Base-by-base conservation (phyloP, 208 protist species). In the Acanthamoeba sp. region DNA sequence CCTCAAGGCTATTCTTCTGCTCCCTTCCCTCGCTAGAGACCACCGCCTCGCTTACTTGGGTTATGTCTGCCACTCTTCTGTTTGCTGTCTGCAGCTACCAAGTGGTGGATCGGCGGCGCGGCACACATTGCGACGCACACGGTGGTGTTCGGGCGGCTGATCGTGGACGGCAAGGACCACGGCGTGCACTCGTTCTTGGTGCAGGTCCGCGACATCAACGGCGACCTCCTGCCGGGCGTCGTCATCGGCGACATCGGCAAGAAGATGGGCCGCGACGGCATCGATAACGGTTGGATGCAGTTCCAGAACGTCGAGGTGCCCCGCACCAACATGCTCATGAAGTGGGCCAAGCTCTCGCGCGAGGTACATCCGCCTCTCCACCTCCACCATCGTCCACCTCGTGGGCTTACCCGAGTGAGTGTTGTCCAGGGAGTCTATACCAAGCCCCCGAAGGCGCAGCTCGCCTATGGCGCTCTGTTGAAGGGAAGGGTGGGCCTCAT, bases 181-280 rank as follows among this genome's bases (percentile, higher is more conserved):
- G 97, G 97, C 66, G 87, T 96, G 5, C 96, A 97, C 36, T 55
- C 94, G 12, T 97, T 97, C 85, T 38, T 98, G 1, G 96, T 97
- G 0, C 96, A 94, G 50, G 71, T 98, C 18, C 82, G 97, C 62
- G 57, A 95, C 24, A 45, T 40, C 29, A 71, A 95, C 24, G 84
- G 69, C 57, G 5, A 89, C 27, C 27, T 84, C 12, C 1, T 84
- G 80, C n/a, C 94, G 5, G 71, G 80, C 69, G 34, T 93, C 59
- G 34, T 40, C 42, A 69, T 97, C 6, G 95, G 94, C 27, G 97
- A 97, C 85, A 95, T 59, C 82, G 97, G 97, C 27, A 90, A 84
- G 34, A 97, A 97, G 91, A 52, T 97, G 24, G 96, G 96, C n/a
- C 38, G 66, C 27, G 80, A 97, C 78, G 93, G 92, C 89, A 95